phyloP scores from a whole-genome alignment of 2,329 filamentous ascomycete species.

The Aureobasidium vineae region DNA sequence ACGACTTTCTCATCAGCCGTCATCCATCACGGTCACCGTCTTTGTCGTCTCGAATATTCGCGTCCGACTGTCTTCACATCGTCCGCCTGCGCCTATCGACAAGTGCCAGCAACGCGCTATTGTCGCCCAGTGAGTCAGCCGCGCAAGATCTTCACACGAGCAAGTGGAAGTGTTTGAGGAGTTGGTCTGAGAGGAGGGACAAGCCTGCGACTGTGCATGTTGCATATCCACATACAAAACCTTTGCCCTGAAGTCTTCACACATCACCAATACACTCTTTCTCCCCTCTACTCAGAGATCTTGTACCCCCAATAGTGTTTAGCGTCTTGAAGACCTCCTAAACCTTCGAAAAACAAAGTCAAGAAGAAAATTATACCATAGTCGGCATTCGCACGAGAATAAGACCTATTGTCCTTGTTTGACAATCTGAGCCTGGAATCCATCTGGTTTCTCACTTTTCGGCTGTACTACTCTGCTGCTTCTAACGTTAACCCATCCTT shows the following conservation, averaged over 20 bases:
- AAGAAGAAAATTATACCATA: constrained; percentile 25
- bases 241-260: constrained; percentile 21
- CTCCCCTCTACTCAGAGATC: constrained; percentile 19
- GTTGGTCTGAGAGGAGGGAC: constrained; percentile 24
- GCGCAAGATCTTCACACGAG: constrained; percentile 24
- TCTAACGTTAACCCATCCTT: constrained; percentile 14
- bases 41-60: not conserved
- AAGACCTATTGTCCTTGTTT: constrained; percentile 28
- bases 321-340: constrained; percentile 20
- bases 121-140: constrained; percentile 24
- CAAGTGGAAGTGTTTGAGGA: constrained; percentile 26
- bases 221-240: constrained; percentile 23
- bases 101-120: constrained; percentile 16
- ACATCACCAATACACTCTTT: constrained; percentile 23
- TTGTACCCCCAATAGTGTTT: constrained; percentile 25
- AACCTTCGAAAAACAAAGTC: constrained; percentile 21
- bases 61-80: not conserved
- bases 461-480: constrained; percentile 4
- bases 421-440: constrained; percentile 26
- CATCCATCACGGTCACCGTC: not conserved
- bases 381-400: constrained; percentile 26
- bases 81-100: not conserved
- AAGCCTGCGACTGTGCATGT: constrained; percentile 12
- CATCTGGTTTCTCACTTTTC: constrained; percentile 23
- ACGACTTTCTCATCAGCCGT: constrained; percentile 1